Evolutionary conservation across 2,329 filamentous ascomycete species (phyloP).

Genomic region (Ceratocystis variospora): DNA sequence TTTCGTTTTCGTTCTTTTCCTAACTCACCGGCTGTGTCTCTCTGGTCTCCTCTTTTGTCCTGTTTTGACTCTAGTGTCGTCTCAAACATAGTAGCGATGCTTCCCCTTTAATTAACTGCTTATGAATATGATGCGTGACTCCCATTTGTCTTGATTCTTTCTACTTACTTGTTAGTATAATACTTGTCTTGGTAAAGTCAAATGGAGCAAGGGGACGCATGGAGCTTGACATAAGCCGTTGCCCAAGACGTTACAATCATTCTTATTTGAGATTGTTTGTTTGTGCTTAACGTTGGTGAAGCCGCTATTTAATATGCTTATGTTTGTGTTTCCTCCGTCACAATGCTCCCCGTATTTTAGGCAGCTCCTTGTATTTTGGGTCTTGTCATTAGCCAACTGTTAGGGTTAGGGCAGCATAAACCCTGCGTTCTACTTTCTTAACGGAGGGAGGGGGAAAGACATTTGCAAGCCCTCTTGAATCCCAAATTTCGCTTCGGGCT

Average conservation of each 20-base stretch:
- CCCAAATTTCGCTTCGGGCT: not conserved
- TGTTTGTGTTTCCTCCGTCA: not conserved
- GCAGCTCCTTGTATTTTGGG: too few relatives aligned
- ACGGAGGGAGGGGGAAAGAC: too few relatives aligned
- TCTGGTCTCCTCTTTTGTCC: not conserved
- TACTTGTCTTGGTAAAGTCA: too few relatives aligned
- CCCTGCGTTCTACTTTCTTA: too few relatives aligned
- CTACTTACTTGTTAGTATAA: too few relatives aligned
- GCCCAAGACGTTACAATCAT: too few relatives aligned
- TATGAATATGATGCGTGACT: not conserved
- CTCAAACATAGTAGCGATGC: constrained; percentile 6
- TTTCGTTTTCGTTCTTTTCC: not conserved
- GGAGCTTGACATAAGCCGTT: too few relatives aligned
- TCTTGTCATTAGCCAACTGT: not conserved
- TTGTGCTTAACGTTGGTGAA: not conserved
- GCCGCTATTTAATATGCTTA: not conserved
- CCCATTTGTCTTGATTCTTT: not conserved
- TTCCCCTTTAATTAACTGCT: constrained; percentile 7
- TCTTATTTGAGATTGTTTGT: not conserved
- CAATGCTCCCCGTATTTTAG: not conserved
- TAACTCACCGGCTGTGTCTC: not conserved
- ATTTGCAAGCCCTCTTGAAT: not conserved
- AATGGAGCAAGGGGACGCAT: too few relatives aligned
- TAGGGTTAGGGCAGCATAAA: not conserved
- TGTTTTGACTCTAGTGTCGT: constrained; percentile 2